phyloP scores from a whole-genome alignment of 1,139 yeast genomes.

The Zhuliangozyma parablackwelliae region DNA sequence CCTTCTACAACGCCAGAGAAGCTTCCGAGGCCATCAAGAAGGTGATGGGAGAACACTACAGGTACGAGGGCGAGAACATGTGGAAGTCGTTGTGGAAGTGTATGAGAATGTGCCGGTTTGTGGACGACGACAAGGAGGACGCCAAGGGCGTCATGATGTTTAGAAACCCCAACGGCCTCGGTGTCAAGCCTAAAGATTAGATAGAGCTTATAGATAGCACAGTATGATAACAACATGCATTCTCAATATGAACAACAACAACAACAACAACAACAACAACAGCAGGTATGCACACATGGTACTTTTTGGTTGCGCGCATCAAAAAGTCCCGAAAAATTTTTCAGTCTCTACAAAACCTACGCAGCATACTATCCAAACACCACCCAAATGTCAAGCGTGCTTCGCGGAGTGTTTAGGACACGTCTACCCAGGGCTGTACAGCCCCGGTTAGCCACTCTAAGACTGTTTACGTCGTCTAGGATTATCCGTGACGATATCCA shows the following conservation, averaged over 20 bases:
- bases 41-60: slow-evolving; percentile 80
- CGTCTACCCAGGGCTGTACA: slow-evolving; percentile 1
- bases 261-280: too few species aligned
- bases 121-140: slow-evolving; percentile 60
- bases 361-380: not conserved
- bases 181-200: slow-evolving; percentile 39
- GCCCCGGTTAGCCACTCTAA: not conserved
- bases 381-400: slow-evolving; percentile 10
- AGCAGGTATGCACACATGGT: too few species aligned
- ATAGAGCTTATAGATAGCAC: too few species aligned
- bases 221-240: too few species aligned
- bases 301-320: too few species aligned
- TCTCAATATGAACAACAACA: too few species aligned
- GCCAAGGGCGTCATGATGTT: slow-evolving; percentile 61
- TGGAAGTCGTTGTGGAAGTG: slow-evolving; percentile 68
- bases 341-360: too few species aligned
- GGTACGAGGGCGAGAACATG: slow-evolving; percentile 66
- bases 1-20: slow-evolving; percentile 80
- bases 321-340: too few species aligned
- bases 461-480: not conserved
- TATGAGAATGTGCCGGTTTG: slow-evolving; percentile 73
- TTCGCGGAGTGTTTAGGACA: slow-evolving; percentile 10
- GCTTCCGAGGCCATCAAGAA: slow-evolving; percentile 74
- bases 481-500: too few species aligned
- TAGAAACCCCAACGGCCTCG: slow-evolving; percentile 51